These are phyloP conservation scores for Colletotrichum lini DNA, from an alignment of 2,329 filamentous ascomycete genomes.

Conservation along the genomic window DNA sequence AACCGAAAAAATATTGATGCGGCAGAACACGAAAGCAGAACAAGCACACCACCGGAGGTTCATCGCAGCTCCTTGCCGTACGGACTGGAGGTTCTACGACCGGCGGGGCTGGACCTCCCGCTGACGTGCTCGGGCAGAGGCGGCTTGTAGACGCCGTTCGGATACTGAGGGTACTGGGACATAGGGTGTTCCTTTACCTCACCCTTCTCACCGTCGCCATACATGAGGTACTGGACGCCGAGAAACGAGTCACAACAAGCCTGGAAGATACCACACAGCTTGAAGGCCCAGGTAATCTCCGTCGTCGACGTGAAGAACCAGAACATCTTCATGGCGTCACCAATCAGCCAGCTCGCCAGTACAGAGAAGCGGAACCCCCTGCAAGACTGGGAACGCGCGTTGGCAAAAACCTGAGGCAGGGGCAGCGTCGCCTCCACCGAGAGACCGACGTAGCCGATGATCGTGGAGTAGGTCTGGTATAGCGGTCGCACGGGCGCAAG, in stretches of 20 bases:
- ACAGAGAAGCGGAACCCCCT: slow-evolving; percentile 84
- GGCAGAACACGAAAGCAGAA: slow-evolving; percentile 2
- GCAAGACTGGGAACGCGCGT: slow-evolving; percentile 77
- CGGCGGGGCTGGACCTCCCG: slow-evolving; percentile 55
- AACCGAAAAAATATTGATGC: slow-evolving; percentile 12
- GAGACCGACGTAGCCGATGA: slow-evolving; percentile 83
- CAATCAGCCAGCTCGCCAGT: slow-evolving; percentile 82
- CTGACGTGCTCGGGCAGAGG: slow-evolving; percentile 51
- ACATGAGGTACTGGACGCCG: slow-evolving; percentile 81
- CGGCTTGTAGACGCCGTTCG: slow-evolving; percentile 50
- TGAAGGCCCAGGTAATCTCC: slow-evolving; percentile 83
- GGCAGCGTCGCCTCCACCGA: slow-evolving; percentile 86
- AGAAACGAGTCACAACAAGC: slow-evolving; percentile 82
- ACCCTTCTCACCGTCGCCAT: slow-evolving; percentile 66
- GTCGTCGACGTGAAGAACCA: slow-evolving; percentile 83
- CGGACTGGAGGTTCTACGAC: slow-evolving; percentile 53
- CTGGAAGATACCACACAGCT: slow-evolving; percentile 87
- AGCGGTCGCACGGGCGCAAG: slow-evolving; percentile 70
- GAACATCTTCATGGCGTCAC: slow-evolving; percentile 90
- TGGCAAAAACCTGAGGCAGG: slow-evolving; percentile 82
- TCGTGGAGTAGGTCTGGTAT: slow-evolving; percentile 75
- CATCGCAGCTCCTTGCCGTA: slow-evolving; percentile 46
- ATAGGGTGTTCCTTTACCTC: slow-evolving; percentile 56
- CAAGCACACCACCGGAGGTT: neutral
- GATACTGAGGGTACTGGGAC: slow-evolving; percentile 48